Conservation (phyloP, 2,329 filamentous ascomycete species). For the Monosporascus sp. region DNA sequence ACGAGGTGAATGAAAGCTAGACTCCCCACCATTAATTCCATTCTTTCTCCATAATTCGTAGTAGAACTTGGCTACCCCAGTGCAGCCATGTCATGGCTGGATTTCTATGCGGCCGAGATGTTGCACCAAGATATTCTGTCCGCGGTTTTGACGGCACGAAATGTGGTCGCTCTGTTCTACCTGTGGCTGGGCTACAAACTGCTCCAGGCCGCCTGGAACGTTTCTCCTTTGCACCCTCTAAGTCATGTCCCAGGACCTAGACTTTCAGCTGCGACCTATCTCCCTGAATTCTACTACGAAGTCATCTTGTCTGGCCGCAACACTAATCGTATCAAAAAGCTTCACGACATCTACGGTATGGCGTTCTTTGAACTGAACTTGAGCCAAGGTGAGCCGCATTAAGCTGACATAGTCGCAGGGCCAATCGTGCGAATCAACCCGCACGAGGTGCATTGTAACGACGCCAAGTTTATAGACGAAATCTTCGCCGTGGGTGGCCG, state of each 20-base stretch:
- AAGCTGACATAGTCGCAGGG: conserved; percentile 12
- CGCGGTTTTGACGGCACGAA: too few species aligned
- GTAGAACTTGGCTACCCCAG: too few species aligned
- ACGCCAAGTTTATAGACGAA: conserved; percentile 32
- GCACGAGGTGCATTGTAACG: conserved; percentile 33
- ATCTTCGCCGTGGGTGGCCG: conserved; percentile 27
- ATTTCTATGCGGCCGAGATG: too few species aligned
- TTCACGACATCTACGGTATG: conserved; percentile 34
- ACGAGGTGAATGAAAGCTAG: too few species aligned
- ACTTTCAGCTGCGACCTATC: conserved; percentile 30
- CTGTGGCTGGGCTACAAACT: conserved; percentile 27
- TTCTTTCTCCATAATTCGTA: too few species aligned
- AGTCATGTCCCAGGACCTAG: conserved; percentile 32
- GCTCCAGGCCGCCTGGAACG: conserved; percentile 27
- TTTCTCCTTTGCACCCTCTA: conserved; percentile 35
- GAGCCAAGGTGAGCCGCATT: not conserved
- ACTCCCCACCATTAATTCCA: too few species aligned
- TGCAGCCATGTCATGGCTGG: too few species aligned
- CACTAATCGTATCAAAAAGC: conserved; percentile 26
- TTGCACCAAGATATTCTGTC: too few species aligned
- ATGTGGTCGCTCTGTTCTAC: conserved; percentile 4
- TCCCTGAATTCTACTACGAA: conserved; percentile 35
- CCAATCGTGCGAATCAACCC: conserved; percentile 36
- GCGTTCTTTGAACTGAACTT: not conserved
- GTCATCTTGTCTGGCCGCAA: conserved; percentile 31